Conservation (phyloP, 805 yeast genomes). For the Kluyveromyces starmeri region DNA sequence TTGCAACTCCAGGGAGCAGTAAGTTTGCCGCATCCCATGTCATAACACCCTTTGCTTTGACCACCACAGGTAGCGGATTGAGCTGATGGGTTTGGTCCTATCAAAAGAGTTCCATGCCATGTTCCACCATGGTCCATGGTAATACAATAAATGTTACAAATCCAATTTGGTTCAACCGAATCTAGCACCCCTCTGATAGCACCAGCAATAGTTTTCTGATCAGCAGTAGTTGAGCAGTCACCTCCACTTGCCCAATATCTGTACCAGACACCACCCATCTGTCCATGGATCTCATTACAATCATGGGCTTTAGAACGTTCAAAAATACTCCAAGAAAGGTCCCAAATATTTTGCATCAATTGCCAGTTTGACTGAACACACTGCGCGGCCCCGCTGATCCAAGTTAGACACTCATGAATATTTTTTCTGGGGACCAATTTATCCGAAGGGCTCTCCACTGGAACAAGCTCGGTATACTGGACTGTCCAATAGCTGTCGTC, state of each 20-base stretch:
- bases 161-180: slow-evolving; percentile 5
- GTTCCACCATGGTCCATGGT: slow-evolving; percentile 5
- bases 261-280: slow-evolving; percentile 1
- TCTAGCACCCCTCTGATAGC: slow-evolving; percentile 5
- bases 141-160: slow-evolving; percentile 5
- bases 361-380: neutral
- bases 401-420: neutral
- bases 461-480: no score
- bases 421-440: neutral
- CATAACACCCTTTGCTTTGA: slow-evolving; percentile 2
- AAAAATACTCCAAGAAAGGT: slow-evolving; percentile 1
- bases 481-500: no score
- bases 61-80: slow-evolving; percentile 2
- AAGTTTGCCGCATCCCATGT: neutral
- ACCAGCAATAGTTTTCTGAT: slow-evolving; percentile 5
- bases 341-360: neutral
- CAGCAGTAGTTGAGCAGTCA: slow-evolving; percentile 1
- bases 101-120: slow-evolving; percentile 4
- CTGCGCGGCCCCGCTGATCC: slow-evolving; percentile 3
- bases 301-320: slow-evolving; percentile 1
- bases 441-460: no score
- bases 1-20: neutral
- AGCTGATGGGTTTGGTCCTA: slow-evolving; percentile 3
- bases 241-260: slow-evolving; percentile 3
- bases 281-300: slow-evolving; percentile 3